These are phyloP conservation scores for Candida tunisiensis DNA, from an alignment of 1,139 yeast genomes.

Conservation along the genomic window DNA sequence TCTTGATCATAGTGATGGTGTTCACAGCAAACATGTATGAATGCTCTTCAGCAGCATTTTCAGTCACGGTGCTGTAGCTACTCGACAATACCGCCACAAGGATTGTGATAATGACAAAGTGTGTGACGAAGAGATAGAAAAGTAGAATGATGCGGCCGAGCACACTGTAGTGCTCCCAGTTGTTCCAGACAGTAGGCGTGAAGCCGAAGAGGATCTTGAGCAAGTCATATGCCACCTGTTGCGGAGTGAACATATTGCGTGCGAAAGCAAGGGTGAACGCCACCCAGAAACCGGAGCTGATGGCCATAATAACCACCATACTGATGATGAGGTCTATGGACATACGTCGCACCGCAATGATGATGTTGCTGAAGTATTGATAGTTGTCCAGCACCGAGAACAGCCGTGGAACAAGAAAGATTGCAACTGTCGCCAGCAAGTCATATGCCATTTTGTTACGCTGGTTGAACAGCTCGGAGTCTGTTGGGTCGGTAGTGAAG, in stretches of 20 bases:
- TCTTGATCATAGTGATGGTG: slow-evolving; percentile 23
- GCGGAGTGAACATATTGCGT: slow-evolving; percentile 25
- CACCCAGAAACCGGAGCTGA: slow-evolving; percentile 42
- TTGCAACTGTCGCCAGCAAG: slow-evolving; percentile 32
- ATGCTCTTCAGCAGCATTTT: slow-evolving; percentile 23
- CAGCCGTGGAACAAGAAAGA: slow-evolving; percentile 36
- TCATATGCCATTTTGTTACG: slow-evolving; percentile 17
- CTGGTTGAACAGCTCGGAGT: not conserved
- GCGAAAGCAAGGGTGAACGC: slow-evolving; percentile 37
- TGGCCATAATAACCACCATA: slow-evolving; percentile 31
- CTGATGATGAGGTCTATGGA: slow-evolving; percentile 37
- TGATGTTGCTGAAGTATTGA: slow-evolving; percentile 35
- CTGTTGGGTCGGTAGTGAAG: not conserved
- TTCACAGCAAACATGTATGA: slow-evolving; percentile 22
- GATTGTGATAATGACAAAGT: slow-evolving; percentile 40
- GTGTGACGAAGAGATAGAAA: slow-evolving; percentile 38
- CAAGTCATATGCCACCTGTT: slow-evolving; percentile 37
- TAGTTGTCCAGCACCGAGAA: slow-evolving; percentile 38
- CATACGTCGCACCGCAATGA: slow-evolving; percentile 38
- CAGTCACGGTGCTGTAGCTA: slow-evolving; percentile 20
- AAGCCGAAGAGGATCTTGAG: slow-evolving; percentile 42
- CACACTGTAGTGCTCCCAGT: slow-evolving; percentile 34
- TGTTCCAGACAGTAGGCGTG: slow-evolving; percentile 49
- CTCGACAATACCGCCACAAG: slow-evolving; percentile 36
- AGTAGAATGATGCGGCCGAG: slow-evolving; percentile 34